phyloP scores from a whole-genome alignment of 2,329 filamentous ascomycete genomes.

The Lasiodiplodia sp. region DNA sequence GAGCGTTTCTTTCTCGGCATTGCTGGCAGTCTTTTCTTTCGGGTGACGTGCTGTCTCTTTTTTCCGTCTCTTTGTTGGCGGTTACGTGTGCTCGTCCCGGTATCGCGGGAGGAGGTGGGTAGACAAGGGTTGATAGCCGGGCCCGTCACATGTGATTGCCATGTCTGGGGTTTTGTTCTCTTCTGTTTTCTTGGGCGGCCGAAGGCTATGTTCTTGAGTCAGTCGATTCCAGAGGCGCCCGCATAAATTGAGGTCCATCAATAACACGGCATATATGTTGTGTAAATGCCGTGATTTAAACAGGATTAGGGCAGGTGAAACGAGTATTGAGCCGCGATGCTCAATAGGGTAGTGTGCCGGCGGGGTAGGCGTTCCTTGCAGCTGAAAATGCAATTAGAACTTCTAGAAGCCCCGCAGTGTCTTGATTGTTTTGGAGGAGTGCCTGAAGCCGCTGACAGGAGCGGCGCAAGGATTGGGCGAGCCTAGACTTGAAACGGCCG shows the following conservation, averaged over 20 bases:
- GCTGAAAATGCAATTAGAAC: conserved; percentile 9
- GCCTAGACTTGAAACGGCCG: conserved; percentile 22
- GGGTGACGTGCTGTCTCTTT: background rate
- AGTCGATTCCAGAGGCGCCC: background rate
- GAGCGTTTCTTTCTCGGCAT: background rate
- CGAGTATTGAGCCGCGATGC: background rate
- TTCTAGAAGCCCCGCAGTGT: background rate
- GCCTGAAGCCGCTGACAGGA: background rate
- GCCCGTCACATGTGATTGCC: conserved; percentile 2
- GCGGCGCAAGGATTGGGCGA: background rate
- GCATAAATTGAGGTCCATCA: conserved; percentile 4
- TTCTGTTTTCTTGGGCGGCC: background rate
- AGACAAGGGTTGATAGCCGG: conserved; percentile 10
- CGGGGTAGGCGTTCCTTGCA: conserved; percentile 22
- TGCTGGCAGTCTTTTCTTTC: background rate
- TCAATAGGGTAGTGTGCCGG: background rate
- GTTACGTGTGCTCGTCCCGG: conserved; percentile 14
- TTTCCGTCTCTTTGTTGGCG: background rate
- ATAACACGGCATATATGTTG: background rate
- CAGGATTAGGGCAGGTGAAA: conserved; percentile 10
- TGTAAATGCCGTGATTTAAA: background rate
- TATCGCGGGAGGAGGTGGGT: background rate
- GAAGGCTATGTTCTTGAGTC: background rate
- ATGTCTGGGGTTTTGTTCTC: background rate
- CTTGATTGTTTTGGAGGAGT: background rate